Conservation (phyloP, 495 filamentous ascomycete genomes). For the Daldinia grandis region DNA sequence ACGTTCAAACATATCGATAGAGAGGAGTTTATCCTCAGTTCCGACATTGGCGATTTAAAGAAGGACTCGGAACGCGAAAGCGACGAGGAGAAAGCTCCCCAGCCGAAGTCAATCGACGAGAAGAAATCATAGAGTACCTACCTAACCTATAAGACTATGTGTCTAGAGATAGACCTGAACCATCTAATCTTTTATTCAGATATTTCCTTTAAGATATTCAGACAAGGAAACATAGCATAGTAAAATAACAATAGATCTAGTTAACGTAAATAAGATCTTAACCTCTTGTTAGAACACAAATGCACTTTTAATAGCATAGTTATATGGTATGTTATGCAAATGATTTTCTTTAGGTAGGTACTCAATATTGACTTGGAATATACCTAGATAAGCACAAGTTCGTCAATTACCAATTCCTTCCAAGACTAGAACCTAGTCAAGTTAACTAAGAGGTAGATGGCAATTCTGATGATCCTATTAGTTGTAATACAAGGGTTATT, state of each 20-base stretch:
- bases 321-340: background rate
- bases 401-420: background rate
- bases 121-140: slow-evolving; percentile 44
- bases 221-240: background rate
- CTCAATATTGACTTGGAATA: background rate
- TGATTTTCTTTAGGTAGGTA: background rate
- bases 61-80: slow-evolving; percentile 52
- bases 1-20: slow-evolving; percentile 56
- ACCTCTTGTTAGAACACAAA: background rate
- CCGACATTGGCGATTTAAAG: slow-evolving; percentile 49
- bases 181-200: background rate
- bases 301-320: background rate
- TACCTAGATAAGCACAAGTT: background rate
- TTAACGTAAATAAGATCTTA: background rate
- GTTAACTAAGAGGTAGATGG: background rate
- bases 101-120: slow-evolving; percentile 45
- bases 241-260: background rate
- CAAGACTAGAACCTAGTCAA: background rate
- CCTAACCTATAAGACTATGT: background rate
- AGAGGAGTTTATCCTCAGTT: slow-evolving; percentile 55
- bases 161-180: background rate
- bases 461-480: background rate
- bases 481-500: background rate
- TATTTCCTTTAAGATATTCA: background rate
- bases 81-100: slow-evolving; percentile 48